phyloP scores from a whole-genome alignment of 805 yeast species.

The Suhomyces xylopsoci region DNA sequence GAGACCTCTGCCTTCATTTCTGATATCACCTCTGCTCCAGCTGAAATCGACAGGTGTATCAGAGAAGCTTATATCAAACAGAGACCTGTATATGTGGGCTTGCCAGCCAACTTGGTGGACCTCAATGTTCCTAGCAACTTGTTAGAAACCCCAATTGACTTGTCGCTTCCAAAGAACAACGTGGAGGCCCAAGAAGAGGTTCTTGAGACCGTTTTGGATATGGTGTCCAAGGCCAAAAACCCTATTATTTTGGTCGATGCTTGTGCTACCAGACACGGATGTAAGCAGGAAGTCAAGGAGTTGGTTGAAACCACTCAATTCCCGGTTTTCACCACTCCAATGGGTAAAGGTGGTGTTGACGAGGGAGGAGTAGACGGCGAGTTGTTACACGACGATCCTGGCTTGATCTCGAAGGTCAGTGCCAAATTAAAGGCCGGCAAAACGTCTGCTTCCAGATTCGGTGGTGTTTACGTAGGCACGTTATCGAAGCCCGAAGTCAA shows the following conservation, averaged over 20 bases:
- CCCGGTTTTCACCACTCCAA: slow-evolving; percentile 84
- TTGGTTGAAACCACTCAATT: slow-evolving; percentile 67
- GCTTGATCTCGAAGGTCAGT: slow-evolving; percentile 20
- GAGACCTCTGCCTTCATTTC: slow-evolving; percentile 63
- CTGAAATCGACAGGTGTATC: slow-evolving; percentile 69
- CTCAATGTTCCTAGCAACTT: slow-evolving; percentile 53
- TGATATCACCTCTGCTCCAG: slow-evolving; percentile 64
- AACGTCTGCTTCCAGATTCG: slow-evolving; percentile 58
- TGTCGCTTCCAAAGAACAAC: slow-evolving; percentile 48
- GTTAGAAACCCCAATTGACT: slow-evolving; percentile 64
- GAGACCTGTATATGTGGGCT: slow-evolving; percentile 78
- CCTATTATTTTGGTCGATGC: slow-evolving; percentile 84
- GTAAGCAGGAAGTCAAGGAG: slow-evolving; percentile 57
- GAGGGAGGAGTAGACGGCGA: slow-evolving; percentile 46
- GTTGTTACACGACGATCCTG: slow-evolving; percentile 23
- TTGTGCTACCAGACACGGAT: slow-evolving; percentile 77
- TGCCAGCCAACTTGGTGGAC: slow-evolving; percentile 80
- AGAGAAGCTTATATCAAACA: slow-evolving; percentile 67
- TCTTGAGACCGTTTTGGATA: slow-evolving; percentile 38
- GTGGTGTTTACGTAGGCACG: slow-evolving; percentile 86
- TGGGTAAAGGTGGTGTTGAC: slow-evolving; percentile 82
- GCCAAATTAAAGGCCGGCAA: slow-evolving; percentile 18
- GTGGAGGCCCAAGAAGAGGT: slow-evolving; percentile 38
- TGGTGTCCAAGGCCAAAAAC: slow-evolving; percentile 57
- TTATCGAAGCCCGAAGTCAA: slow-evolving; percentile 70